phyloP scores from a whole-genome alignment of 2,329 filamentous ascomycete genomes.

The Plenodomus tracheiphilus region DNA sequence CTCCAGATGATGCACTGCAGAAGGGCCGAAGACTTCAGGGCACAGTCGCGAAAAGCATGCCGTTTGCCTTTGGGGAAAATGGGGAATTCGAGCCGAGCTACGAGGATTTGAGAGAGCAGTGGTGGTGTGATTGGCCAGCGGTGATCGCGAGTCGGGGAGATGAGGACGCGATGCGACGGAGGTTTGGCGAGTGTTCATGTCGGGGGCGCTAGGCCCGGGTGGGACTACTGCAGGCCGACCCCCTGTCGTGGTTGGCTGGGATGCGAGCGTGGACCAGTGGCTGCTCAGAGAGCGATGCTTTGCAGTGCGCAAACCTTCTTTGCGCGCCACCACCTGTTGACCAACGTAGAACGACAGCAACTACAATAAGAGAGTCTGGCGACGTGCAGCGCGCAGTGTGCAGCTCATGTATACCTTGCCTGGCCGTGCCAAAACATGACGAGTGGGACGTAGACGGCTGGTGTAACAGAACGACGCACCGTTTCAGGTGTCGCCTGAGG shows the following conservation, averaged over 20 bases:
- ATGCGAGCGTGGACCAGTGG: slow-evolving; percentile 12
- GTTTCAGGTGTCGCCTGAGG: slow-evolving; percentile 30
- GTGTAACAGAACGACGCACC: slow-evolving; percentile 18
- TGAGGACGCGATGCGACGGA: slow-evolving; percentile 37
- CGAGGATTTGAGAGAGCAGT: slow-evolving; percentile 11
- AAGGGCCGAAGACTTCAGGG: neutral
- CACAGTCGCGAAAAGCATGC: neutral
- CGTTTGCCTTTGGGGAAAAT: slow-evolving; percentile 4
- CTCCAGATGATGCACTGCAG: neutral
- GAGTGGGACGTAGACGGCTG: slow-evolving; percentile 9
- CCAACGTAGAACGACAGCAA: slow-evolving; percentile 8
- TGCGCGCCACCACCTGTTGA: slow-evolving; percentile 13
- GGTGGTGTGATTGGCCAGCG: slow-evolving; percentile 26
- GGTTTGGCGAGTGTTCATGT: slow-evolving; percentile 30
- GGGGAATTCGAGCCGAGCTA: slow-evolving; percentile 7
- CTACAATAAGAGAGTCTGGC: neutral
- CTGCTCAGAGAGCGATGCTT: slow-evolving; percentile 11
- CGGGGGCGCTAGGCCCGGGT: slow-evolving; percentile 15
- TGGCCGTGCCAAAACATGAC: slow-evolving; percentile 15
- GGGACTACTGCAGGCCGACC: slow-evolving; percentile 11
- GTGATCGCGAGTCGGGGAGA: slow-evolving; percentile 39
- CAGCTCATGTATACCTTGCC: too few relatives aligned
- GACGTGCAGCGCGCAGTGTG: too few relatives aligned
- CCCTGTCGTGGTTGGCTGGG: slow-evolving; percentile 15
- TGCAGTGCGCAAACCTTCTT: slow-evolving; percentile 15